Evolutionary conservation across 2,329 filamentous ascomycete species (phyloP).

Genomic region (Chaetomium olivaceum): DNA sequence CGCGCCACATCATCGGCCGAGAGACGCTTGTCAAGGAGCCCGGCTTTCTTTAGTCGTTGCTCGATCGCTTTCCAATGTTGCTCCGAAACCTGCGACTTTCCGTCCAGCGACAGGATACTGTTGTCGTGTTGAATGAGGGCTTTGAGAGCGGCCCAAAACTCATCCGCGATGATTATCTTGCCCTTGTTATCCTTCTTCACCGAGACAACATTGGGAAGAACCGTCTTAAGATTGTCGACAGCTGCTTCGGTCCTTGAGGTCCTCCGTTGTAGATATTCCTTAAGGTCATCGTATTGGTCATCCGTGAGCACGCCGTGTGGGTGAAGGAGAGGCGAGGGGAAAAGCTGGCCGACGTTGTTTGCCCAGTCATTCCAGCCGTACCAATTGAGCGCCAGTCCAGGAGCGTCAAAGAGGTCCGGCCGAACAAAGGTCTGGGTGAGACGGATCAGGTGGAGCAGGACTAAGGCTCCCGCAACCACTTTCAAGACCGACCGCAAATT

Average conservation of each 20-base stretch:
- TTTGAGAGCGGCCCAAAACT: constrained; percentile 66
- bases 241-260: constrained; percentile 39
- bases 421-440: constrained; percentile 8
- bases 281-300: constrained; percentile 33
- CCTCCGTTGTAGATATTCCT: constrained; percentile 30
- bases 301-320: constrained; percentile 24
- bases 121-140: constrained; percentile 54
- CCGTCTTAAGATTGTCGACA: constrained; percentile 46
- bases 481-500: constrained; percentile 5
- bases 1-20: constrained; percentile 26
- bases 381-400: constrained; percentile 26
- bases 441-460: constrained; percentile 17
- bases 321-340: constrained; percentile 31
- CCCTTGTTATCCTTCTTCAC: constrained; percentile 54
- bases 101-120: constrained; percentile 48
- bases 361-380: constrained; percentile 31
- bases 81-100: constrained; percentile 46
- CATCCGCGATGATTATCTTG: constrained; percentile 54
- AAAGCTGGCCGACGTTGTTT: constrained; percentile 35
- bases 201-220: constrained; percentile 59
- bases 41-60: constrained; percentile 43
- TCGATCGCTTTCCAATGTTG: constrained; percentile 51
- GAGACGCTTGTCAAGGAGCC: constrained; percentile 35
- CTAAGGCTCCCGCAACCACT: neutral
- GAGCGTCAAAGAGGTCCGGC: constrained; percentile 18